Evolutionary conservation across 2,329 filamentous ascomycete genomes (phyloP).

Genomic region (Knoxdaviesia capensis): DNA sequence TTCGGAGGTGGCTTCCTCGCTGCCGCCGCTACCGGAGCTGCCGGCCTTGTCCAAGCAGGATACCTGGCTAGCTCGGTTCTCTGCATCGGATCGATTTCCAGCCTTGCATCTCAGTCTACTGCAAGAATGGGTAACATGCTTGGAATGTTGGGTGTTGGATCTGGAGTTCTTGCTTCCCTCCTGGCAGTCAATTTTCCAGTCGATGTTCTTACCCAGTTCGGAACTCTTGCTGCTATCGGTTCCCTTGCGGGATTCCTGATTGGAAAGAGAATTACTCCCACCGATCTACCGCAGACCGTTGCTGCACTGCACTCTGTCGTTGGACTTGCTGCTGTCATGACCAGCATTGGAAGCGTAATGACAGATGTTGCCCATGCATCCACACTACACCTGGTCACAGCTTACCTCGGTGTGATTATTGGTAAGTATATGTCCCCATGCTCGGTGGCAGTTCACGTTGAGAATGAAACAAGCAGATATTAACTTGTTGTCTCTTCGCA

Average conservation of each 20-base stretch:
- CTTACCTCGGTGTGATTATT: conserved; percentile 71
- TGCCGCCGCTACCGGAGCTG: conserved; percentile 62
- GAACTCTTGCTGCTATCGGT: conserved; percentile 53
- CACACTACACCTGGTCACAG: conserved; percentile 66
- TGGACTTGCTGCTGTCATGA: conserved; percentile 71
- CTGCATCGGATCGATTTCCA: conserved; percentile 68
- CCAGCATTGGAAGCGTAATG: conserved; percentile 74
- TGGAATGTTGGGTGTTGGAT: conserved; percentile 67
- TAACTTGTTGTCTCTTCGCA: conserved; percentile 6
- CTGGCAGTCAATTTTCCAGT: conserved; percentile 62
- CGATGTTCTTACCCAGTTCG: conserved; percentile 63
- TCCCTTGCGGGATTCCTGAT: conserved; percentile 53
- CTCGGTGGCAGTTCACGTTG: background rate
- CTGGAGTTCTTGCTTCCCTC: conserved; percentile 67
- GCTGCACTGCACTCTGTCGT: conserved; percentile 81
- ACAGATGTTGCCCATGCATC: conserved; percentile 49
- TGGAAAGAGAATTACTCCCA: conserved; percentile 71
- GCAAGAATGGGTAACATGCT: conserved; percentile 72
- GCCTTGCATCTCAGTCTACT: conserved; percentile 63
- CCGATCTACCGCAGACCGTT: conserved; percentile 73
- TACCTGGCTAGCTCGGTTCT: conserved; percentile 71
- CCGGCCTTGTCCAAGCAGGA: conserved; percentile 68
- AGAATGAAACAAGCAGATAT: conserved; percentile 2
- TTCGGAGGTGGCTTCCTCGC: conserved; percentile 69
- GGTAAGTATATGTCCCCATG: conserved; percentile 17